These are phyloP conservation scores for Phytopythium chamaehyphon DNA, from an alignment of 352 stramenopile genomes.

Conservation along the genomic window DNA sequence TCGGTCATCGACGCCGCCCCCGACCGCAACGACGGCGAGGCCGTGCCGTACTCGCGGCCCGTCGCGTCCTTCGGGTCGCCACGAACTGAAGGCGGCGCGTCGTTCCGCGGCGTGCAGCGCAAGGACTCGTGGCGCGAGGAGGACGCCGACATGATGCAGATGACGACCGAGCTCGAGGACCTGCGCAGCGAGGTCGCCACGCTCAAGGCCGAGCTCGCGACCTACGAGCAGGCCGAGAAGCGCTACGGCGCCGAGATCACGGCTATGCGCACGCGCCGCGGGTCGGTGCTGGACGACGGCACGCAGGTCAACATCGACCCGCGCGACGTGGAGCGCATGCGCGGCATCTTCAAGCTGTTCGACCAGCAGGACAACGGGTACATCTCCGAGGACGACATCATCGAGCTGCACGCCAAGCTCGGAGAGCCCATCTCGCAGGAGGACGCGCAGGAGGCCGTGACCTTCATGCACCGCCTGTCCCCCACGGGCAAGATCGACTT, in stretches of 20 bases:
- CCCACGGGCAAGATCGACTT: conserved; percentile 72
- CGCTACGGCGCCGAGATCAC: conserved; percentile 57
- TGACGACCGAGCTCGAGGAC: conserved; percentile 70
- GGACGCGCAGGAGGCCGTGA: conserved; percentile 67
- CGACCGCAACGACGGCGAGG: conserved; percentile 59
- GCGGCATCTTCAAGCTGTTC: conserved; percentile 80
- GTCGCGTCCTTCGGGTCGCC: conserved; percentile 61
- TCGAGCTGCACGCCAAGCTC: conserved; percentile 79
- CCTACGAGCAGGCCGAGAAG: conserved; percentile 80
- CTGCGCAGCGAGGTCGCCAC: conserved; percentile 66
- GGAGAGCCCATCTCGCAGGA: conserved; percentile 76
- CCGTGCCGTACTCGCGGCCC: conserved; percentile 59
- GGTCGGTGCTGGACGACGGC: conserved; percentile 70
- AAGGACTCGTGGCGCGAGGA: conserved; percentile 80
- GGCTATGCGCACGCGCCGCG: conserved; percentile 47
- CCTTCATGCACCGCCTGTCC: conserved; percentile 59
- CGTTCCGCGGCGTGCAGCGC: conserved; percentile 39
- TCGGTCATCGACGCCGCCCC: conserved; percentile 56
- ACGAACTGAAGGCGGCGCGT: conserved; percentile 19
- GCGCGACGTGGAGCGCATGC: conserved; percentile 84
- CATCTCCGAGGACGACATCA: conserved; percentile 71
- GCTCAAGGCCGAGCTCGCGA: conserved; percentile 64
- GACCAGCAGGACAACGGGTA: conserved; percentile 77
- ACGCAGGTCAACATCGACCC: conserved; percentile 78
- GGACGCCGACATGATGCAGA: conserved; percentile 57